Base-by-base conservation (phyloP, 768 basidiomycete species). In the Hygrophorus pudorinus region DNA sequence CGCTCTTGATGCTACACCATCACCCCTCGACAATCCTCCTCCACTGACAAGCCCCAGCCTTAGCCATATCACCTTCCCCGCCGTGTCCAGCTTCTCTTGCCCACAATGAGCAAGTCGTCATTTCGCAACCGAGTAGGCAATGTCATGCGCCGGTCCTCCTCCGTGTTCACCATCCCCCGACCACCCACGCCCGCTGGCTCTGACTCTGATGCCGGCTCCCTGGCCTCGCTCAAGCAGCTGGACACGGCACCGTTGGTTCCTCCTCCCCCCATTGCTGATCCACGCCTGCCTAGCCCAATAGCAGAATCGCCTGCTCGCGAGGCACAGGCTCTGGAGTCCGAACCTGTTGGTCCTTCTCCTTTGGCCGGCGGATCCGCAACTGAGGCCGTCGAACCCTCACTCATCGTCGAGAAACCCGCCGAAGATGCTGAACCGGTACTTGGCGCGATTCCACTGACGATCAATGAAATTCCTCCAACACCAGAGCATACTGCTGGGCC, bases 261-360 rank as follows among this genome's bases (percentile, higher is more conserved):
- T 28, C 56, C 4, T 57, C 59, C 16, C 56, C 65, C 54, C 9
- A 42, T 56, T 24, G 46, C 51, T 11, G 45, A 51, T 3, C 45
- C 54, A 10, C 37, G 54, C 20, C 54, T 51, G 10, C 79, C 80
- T 9, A 80, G 78, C 48, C 81, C 84, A 2, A 83, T 86, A 46
- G 67, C 75, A 1, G 84, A 86, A 56, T 83, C 79, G 2, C 81
- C 82, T 21, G 70, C 69, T 6, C 70, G 79, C 18, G 78, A 80
- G 52, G 71, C 66, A 7, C 54, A 62, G 7, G 64, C 63, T 24
- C 51, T 55, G 16, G 37, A 46, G 17, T 59, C 59, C 30, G 46
- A 54, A 5, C 53, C 54, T 3, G 42, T 56, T 16, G 70, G 60
- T 0, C 66, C 65, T 21, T 74, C 77, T 17, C 72, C 73, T 18